A percentile compares a stretch with the other conserved stretches of the same genome.
Evolutionary conservation across 768 basidiomycete genomes (phyloP).

Genomic region (Saitozyma sp.): DNA sequence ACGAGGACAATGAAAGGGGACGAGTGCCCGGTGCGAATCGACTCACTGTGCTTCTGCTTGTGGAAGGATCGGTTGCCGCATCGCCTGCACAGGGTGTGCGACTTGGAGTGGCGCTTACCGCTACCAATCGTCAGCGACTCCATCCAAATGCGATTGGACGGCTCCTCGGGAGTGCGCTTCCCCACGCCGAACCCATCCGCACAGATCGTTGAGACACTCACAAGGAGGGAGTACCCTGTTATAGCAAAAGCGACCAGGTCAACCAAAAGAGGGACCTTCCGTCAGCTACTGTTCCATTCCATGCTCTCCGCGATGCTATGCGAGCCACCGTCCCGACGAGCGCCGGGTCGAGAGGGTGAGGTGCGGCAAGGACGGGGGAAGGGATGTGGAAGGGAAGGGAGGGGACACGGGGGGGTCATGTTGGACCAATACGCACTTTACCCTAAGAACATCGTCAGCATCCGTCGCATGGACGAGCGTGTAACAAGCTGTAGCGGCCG

Average conservation of each 20-base stretch:
- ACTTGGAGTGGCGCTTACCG: conserved; percentile 96
- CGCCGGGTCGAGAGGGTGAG: not conserved
- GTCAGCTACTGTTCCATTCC: conserved; percentile 56
- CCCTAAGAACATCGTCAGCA: not conserved
- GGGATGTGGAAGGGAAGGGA: no score
- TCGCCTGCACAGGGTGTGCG: conserved; percentile 94
- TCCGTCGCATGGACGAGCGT: not conserved
- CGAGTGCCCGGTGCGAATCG: not conserved
- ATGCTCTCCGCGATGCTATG: not conserved
- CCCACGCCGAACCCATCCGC: no score
- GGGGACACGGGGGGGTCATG: not conserved
- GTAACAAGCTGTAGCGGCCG: no score
- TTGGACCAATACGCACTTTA: not conserved
- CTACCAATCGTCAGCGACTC: conserved; percentile 19
- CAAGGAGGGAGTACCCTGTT: conserved; percentile 92
- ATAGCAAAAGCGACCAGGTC: conserved; percentile 44
- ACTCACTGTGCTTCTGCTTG: conserved; percentile 94
- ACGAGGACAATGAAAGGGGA: no score
- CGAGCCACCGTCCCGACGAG: not conserved
- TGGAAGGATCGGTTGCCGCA: conserved; percentile 96
- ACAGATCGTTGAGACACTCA: conserved; percentile 55
- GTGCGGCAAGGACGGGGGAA: not conserved
- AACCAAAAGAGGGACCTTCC: conserved; percentile 65
- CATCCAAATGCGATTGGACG: not conserved
- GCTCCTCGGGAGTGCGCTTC: not conserved